phyloP scores from a whole-genome alignment of 495 filamentous ascomycete species.

The Aspergillus homomorphus region DNA sequence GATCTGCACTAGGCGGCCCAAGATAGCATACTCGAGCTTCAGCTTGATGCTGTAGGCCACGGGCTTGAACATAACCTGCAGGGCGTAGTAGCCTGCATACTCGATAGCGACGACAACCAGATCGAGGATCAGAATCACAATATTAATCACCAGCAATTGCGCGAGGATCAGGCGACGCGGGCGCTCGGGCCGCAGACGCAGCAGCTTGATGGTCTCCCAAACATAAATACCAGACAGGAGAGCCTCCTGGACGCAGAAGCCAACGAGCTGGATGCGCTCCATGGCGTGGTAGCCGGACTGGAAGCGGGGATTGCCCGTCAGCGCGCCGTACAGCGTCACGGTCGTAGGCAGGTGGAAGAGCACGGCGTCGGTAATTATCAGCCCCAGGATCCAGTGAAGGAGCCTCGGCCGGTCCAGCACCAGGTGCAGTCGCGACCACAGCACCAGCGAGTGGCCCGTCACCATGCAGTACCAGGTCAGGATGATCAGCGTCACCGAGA shows the following conservation, averaged over 20 bases:
- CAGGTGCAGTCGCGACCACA: constrained; percentile 49
- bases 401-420: constrained; percentile 36
- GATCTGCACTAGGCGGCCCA: constrained; percentile 44
- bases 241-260: constrained; percentile 54
- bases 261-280: constrained; percentile 52
- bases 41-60: constrained; percentile 53
- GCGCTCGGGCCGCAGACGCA: constrained; percentile 34
- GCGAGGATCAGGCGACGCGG: constrained; percentile 31
- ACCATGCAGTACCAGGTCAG: constrained; percentile 47
- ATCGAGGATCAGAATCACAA: constrained; percentile 50
- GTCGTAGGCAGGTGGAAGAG: constrained; percentile 41
- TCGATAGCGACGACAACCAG: constrained; percentile 43
- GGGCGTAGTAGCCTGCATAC: constrained; percentile 43
- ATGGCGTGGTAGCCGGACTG: constrained; percentile 43
- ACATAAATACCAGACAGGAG: constrained; percentile 57
- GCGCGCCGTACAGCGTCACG: constrained; percentile 41
- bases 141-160: constrained; percentile 48
- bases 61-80: constrained; percentile 51
- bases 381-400: constrained; percentile 33
- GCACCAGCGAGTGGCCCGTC: constrained; percentile 47
- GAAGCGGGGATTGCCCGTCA: constrained; percentile 24
- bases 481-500: constrained; percentile 39
- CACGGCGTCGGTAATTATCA: constrained; percentile 46
- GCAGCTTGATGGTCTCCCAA: constrained; percentile 45
- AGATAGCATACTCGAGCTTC: constrained; percentile 52